Percentiles rank a stretch among this genome's conserved stretches.
Evolutionary conservation across 2,329 filamentous ascomycete species (phyloP).

Genomic region (Penicillium sp.): DNA sequence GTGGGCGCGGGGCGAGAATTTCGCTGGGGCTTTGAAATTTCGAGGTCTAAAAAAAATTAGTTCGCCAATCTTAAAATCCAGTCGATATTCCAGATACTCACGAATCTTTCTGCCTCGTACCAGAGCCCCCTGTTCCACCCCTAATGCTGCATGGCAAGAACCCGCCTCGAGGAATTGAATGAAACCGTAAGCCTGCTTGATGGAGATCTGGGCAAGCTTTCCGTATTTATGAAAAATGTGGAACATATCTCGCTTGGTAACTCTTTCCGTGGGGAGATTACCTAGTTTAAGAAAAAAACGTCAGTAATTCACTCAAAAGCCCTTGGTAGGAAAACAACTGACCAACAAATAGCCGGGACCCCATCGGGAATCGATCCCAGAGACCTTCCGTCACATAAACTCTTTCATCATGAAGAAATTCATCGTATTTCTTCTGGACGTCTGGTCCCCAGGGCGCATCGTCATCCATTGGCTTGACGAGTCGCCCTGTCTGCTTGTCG

Average conservation of each 20-base stretch:
- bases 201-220: constrained; percentile 86
- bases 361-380: constrained; percentile 53
- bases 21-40: constrained; percentile 85
- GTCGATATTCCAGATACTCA: constrained; percentile 52
- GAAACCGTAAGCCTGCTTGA: constrained; percentile 96
- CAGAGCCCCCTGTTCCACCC: constrained; percentile 75
- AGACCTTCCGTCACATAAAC: constrained; percentile 54
- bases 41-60: constrained; percentile 64
- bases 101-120: constrained; percentile 91
- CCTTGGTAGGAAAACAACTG: constrained; percentile 20
- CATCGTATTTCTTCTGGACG: constrained; percentile 51
- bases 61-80: neutral
- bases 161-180: constrained; percentile 83
- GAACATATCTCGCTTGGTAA: constrained; percentile 91
- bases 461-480: constrained; percentile 32
- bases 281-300: constrained; percentile 52
- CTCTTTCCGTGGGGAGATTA: constrained; percentile 88
- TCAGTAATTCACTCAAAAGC: neutral
- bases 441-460: constrained; percentile 52
- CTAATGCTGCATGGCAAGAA: constrained; percentile 73
- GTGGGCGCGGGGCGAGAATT: constrained; percentile 60
- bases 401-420: constrained; percentile 53
- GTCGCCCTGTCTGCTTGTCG: constrained; percentile 27
- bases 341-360: constrained; percentile 53
- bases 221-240: constrained; percentile 85